Evolutionary conservation across 169 alveolate genomes (phyloP), one percentile per base, ranked within the genome.

Genomic region (Cyclospora cayetanensis): DNA sequence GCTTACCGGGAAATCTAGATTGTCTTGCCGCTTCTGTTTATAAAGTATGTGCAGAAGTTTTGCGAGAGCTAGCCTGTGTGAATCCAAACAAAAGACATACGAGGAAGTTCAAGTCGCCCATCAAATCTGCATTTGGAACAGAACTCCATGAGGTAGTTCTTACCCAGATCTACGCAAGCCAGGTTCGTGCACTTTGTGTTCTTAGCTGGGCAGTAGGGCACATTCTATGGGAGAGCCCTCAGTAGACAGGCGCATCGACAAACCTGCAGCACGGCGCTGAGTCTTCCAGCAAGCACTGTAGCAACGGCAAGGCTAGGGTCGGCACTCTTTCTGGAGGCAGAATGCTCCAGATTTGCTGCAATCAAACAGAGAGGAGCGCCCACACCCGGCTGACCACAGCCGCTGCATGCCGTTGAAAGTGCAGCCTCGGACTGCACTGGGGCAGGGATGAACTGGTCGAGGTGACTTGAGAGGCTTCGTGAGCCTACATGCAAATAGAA

Each of bases 211-310:
- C 66, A 77, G 15, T 53, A 31, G 5, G 55, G 70, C 29, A 72
- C n/a, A 22, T 18, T 29, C 50, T 12, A n/a, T 15, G 41, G n/a
- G 34, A 41, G 52, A 1, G 27, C 29, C 15, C 1, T 9, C 9
- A 53, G 76, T 15, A 1, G 25, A 31, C 37, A 39, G 5, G 31
- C 5, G 25, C 22, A 25, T 35, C 37, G 1, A 35, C 90, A 22
- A 27, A 80, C 90, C 90, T 80, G 76, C 90, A 80, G 76, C 90
- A 80, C 5, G 90, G 90, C 43, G 90, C 90, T 39, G 46, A 63
- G 76, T 80, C 90, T 41, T 80, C 41, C 52, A 80, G 20, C 74
- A 80, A 80, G 90, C 25, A 34, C 76, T 35, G 90, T 55, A 80
- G 22, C 76, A 80, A 35, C 52, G 90, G 90, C 74, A 52, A 5